Base-by-base conservation (phyloP, 345 rosid genomes). In the Chamaenerion angustifolium region DNA sequence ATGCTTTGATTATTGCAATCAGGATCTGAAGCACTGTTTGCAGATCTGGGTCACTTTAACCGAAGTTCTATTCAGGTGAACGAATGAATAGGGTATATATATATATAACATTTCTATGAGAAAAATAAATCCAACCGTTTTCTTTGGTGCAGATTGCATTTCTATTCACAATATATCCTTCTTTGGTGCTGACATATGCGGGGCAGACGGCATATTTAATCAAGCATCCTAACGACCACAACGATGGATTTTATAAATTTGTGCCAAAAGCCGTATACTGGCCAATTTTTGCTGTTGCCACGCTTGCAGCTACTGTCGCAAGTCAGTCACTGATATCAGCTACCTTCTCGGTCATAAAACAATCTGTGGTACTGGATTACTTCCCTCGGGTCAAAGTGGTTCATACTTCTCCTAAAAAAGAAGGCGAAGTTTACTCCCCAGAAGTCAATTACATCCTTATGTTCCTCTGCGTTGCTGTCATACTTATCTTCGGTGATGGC, bases 311-410 rank as follows among this genome's bases (percentile, higher is more conserved):
- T 0, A 66, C 70, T 44, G 88, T 89, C 16, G 94, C 95, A 8
- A 89, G 97, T 66, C 97, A 89, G 51, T 88, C 97, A 0, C 65
- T 87, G 21, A 82, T 89, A 65, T 89, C 97, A 2, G 94, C 97
- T 10, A 80, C 97, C 11, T 89, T 89, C 60, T 89, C 90, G 15
- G 64, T 89, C 23, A 73, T 89, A 75, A 83, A 85, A 77, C 97
- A 89, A 66, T 85, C 95, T 11, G 83, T 85, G 18, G 85, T 83
- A 8, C 79, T 85, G 48, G 94, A 85, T 51, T 85, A 85, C 67
- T 85, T 88, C 50, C 97, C 97, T 8, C 69, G 93, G 40, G 89
- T 89, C 43, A 89, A 80, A 74, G 87, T 89, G 16, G 83, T 89
- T 16, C 97, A 85, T 61, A 89, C 95, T 21, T 85, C 88, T 31